Conservation (phyloP, 1,284 basidiomycete species). For the Pascua sp. region DNA sequence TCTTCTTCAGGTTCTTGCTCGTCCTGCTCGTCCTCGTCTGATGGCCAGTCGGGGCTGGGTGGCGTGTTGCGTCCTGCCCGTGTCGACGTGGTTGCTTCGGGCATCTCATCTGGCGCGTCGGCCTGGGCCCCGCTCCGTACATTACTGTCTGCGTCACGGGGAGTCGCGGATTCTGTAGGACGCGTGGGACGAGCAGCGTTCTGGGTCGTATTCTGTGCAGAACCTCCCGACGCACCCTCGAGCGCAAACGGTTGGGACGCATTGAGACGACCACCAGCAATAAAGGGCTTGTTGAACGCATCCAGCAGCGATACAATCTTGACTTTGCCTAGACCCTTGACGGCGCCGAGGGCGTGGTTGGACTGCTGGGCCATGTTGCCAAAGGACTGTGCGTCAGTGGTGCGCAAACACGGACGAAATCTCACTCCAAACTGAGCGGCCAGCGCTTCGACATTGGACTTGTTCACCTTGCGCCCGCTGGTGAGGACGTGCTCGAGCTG, state of each 20-base stretch:
- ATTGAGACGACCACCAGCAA: conserved; percentile 29
- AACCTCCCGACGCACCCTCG: neutral
- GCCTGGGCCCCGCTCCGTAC: too few relatives aligned
- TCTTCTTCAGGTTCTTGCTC: too few relatives aligned
- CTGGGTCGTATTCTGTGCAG: neutral
- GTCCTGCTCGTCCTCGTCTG: too few relatives aligned
- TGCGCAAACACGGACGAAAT: conserved; percentile 16
- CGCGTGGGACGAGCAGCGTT: too few relatives aligned
- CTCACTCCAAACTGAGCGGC: conserved; percentile 87
- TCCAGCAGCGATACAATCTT: conserved; percentile 70
- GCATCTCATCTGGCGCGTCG: neutral
- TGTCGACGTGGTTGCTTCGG: neutral
- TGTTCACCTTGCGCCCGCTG: conserved; percentile 88
- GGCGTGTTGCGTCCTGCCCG: neutral
- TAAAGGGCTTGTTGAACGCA: conserved; percentile 54
- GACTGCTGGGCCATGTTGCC: conserved; percentile 70
- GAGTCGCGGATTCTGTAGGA: too few relatives aligned
- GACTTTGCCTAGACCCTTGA: conserved; percentile 91
- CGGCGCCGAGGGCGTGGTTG: conserved; percentile 68
- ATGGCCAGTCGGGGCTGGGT: neutral
- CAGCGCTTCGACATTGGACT: conserved; percentile 92
- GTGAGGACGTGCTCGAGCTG: conserved; percentile 83
- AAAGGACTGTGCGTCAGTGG: conserved; percentile 60
- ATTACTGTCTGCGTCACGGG: too few relatives aligned
- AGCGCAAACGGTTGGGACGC: neutral